Evolutionary conservation across 257 asterid genomes (phyloP), one percentile per base, ranked within the genome.

Genomic region (Capsicum chinense): DNA sequence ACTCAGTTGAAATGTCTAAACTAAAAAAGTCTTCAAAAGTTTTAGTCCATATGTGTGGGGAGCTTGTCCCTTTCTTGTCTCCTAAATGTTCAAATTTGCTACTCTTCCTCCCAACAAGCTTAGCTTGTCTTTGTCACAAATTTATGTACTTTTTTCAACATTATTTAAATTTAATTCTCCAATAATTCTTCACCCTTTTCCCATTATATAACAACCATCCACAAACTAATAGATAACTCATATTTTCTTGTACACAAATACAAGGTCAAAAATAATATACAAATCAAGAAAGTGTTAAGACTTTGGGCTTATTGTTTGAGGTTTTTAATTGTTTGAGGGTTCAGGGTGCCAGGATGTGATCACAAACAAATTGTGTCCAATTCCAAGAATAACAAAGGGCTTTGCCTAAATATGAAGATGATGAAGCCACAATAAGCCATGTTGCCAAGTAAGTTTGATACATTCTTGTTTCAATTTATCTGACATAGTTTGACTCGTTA

Each of bases 381-480:
- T 59, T 35, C 21, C 35, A 91, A 86, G 76, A 88, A 17, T 71
- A 87, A 88, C 88, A 90, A 92, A 89, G 93, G 82, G 80, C 91
- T 56, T 90, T 90, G 3, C 73, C 89, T 0, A 86, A 92, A 64
- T 88, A 86, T 84, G 89, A 52, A 21, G 80, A 79, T 19, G 86
- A 84, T 15, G 84, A 26, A 15, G 84, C 89, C 60, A 78, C 42
- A 26, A 80, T 5, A 80, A 35, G 42, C 3, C 81, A 91, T 57
- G 81, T 87, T 73, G 88, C 90, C 15, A 92, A 92, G 94, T 92
- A 90, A 89, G 93, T 88, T 42, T 21, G 3, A 59, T 52, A 26
- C 16, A 26, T 12, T 71, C 68, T 10, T 19, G 12, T 5, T 57
- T 35, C 50, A 5, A 35, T 14, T 39, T 67, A 35, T 35, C 19